Evolutionary conservation across 2,329 filamentous ascomycete genomes (phyloP), one percentile per base, ranked within the genome.

Genomic region (Alternaria gaisen): DNA sequence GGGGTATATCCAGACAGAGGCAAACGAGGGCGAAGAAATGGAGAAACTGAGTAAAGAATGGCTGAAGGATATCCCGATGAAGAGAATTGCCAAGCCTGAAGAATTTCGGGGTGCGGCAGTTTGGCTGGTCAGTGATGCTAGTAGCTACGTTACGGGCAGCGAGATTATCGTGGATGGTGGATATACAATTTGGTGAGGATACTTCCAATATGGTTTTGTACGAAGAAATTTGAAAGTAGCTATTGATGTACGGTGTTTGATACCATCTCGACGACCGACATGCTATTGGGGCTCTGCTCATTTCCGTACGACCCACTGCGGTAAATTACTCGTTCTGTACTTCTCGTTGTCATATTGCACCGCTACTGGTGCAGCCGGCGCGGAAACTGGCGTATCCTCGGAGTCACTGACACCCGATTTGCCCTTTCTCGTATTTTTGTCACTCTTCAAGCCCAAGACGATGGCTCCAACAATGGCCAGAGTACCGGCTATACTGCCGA

Each of bases 1-100:
- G n/a, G 91, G 91, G 28, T 93, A 93, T 83, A 93, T 93, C 90
- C 90, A 93, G 82, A 94, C 91, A 5, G 90, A 89, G 5, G 84
- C 93, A 64, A 94, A 78, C 48, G 74, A 80, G 65, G 77, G 78
- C 3, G 72, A 55, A 36, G 53, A 56, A 16, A 60, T 56, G 52
- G 42, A 46, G 34, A 47, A 53, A 26, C 5, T 61, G 41, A 68
- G 65, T 54, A 72, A 75, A 14, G 59, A 69, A 20, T 80, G 77
- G 77, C 59, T 75, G 16, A 75, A 75, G 55, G 67, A 73, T 50
- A 77, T 79, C 11, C 76, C 76, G 0, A 64, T 79, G 66, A 74
- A 72, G 16, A 65, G 79, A 9, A 74, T 81, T 44, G 77, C 67
- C 1, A 77, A 77, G 63, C 78, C 79, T 11, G 75, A 74, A 24